A percentile compares a stretch with the other conserved stretches of the same genome.
Evolutionary conservation across 2,329 filamentous ascomycete species (phyloP).

Genomic region (Ophiostoma sp.): DNA sequence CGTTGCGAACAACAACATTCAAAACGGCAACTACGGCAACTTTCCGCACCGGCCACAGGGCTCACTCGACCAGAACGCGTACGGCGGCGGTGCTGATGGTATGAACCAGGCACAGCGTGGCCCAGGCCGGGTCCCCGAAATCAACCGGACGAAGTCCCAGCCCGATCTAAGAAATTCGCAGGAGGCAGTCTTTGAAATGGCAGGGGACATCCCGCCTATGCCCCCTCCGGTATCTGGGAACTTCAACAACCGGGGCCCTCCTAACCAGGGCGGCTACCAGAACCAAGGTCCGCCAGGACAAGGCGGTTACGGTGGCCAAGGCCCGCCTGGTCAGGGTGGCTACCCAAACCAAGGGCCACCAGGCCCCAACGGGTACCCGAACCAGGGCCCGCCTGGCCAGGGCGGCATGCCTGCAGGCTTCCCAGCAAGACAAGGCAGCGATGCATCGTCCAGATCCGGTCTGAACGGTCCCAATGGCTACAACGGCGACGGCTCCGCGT

Average conservation of each 20-base stretch:
- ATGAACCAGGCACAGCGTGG: constrained; percentile 39
- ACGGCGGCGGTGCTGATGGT: constrained; percentile 19
- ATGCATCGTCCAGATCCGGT: constrained; percentile 30
- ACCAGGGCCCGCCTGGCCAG: constrained; percentile 26
- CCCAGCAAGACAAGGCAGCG: constrained; percentile 30
- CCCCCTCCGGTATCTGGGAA: constrained; percentile 27
- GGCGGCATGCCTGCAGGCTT: constrained; percentile 27
- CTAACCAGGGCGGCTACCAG: not conserved
- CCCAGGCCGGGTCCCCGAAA: constrained; percentile 47
- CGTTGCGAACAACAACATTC: constrained; percentile 29
- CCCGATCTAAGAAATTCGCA: constrained; percentile 60
- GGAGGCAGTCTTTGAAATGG: constrained; percentile 69
- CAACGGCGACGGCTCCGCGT: constrained; percentile 38
- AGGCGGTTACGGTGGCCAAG: not conserved
- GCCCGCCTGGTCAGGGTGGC: not conserved
- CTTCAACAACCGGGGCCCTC: not conserved
- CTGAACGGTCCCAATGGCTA: constrained; percentile 25
- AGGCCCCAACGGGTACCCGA: not conserved
- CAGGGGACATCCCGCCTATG: constrained; percentile 53
- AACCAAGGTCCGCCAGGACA: constrained; percentile 24
- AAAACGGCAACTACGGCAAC: constrained; percentile 33
- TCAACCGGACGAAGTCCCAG: constrained; percentile 60
- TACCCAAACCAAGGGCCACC: not conserved
- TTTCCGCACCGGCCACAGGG: constrained; percentile 34
- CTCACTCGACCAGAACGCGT: constrained; percentile 47